Conservation (phyloP, 148 eudicot species). For the Vaccinium darrowii region DNA sequence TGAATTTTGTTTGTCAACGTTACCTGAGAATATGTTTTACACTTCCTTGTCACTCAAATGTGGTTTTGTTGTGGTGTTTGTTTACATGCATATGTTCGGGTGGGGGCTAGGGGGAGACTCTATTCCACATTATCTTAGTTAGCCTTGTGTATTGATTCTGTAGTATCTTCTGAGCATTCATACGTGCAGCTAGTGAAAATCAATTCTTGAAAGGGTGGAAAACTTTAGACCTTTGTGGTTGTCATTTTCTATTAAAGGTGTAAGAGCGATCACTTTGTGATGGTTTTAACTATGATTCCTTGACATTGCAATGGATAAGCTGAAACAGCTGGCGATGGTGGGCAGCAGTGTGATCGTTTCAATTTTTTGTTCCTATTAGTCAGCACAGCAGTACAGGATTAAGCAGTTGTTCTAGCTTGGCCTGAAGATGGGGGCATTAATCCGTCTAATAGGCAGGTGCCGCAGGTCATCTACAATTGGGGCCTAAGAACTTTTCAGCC, state of each 20-base stretch:
- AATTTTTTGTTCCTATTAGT: background rate
- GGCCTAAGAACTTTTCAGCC: background rate
- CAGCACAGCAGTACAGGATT: background rate
- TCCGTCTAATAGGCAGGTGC: background rate
- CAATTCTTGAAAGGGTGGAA: background rate
- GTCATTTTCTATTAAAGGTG: background rate
- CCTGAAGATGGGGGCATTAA: slow-evolving; percentile 1
- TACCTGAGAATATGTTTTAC: background rate
- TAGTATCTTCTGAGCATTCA: background rate
- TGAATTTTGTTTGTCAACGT: background rate
- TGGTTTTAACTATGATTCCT: background rate
- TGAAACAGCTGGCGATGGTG: background rate
- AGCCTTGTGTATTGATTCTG: background rate
- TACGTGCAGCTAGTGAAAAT: background rate
- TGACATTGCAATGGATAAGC: background rate
- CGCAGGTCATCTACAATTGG: background rate
- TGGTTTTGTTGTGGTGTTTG: background rate
- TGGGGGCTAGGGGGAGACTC: background rate
- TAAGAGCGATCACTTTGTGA: background rate
- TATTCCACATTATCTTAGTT: background rate
- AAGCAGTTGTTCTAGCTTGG: background rate
- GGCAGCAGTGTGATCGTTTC: background rate
- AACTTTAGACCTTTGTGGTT: background rate
- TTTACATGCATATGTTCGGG: background rate
- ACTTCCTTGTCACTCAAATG: background rate